phyloP scores from a whole-genome alignment of 179 eudicot genomes.

The Beta macrorhiza region DNA sequence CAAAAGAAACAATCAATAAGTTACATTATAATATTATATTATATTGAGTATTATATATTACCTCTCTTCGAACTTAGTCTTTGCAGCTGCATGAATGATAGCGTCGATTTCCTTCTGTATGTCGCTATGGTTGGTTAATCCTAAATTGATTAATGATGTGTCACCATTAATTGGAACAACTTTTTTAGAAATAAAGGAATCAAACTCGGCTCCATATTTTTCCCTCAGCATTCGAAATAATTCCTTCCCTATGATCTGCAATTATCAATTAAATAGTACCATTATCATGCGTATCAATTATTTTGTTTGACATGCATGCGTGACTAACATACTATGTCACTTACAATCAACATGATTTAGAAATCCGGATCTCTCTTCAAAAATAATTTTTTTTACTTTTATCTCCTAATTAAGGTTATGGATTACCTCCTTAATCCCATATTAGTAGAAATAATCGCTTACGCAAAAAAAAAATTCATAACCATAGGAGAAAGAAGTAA shows the following conservation, averaged over 20 bases:
- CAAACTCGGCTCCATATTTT: conserved; percentile 35
- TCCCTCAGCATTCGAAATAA: conserved; percentile 52
- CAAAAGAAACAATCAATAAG: background rate
- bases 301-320: no score
- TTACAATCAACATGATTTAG: no score
- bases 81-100: conserved; percentile 61
- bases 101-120: conserved; percentile 45
- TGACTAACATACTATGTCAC: no score
- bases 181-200: conserved; percentile 40
- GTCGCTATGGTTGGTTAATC: conserved; percentile 33
- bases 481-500: no score
- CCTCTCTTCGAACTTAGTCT: conserved; percentile 63
- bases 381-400: no score
- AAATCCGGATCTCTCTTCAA: no score
- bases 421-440: no score
- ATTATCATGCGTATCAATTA: no score
- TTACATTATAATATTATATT: background rate
- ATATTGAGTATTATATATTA: background rate
- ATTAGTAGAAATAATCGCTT: no score
- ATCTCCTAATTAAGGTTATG: no score
- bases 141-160: conserved; percentile 42
- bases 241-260: conserved; percentile 51
- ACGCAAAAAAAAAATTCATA: no score
- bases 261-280: no score
- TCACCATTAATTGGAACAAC: conserved; percentile 54